These are phyloP conservation scores for Coemansia reversa DNA, from an alignment of 192 early-diverging fungal genomes.

Conservation along the genomic window DNA sequence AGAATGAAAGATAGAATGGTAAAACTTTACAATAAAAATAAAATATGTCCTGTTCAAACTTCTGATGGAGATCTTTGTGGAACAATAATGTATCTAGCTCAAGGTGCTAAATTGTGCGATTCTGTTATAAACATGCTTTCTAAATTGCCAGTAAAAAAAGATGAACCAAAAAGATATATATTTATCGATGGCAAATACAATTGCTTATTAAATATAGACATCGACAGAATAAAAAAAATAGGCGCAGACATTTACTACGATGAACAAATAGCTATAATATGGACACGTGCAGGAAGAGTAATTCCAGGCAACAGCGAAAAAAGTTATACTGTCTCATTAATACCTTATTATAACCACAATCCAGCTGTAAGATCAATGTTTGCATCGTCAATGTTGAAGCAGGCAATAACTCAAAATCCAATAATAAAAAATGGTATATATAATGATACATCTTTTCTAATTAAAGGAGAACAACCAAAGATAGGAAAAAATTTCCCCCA, in stretches of 20 bases:
- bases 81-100: slow-evolving; percentile 16
- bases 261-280: no score
- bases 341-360: slow-evolving; percentile 16
- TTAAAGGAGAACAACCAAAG: slow-evolving; percentile 17
- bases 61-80: slow-evolving; percentile 11
- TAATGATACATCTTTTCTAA: slow-evolving; percentile 16
- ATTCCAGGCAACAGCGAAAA: not conserved
- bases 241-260: no score
- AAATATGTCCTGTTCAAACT: slow-evolving; percentile 19
- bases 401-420: slow-evolving; percentile 19
- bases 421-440: slow-evolving; percentile 17
- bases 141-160: not conserved
- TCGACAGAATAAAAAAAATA: not conserved
- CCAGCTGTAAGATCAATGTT: slow-evolving; percentile 26
- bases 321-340: slow-evolving; percentile 13
- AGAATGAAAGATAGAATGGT: slow-evolving; percentile 14
- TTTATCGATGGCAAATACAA: slow-evolving; percentile 3
- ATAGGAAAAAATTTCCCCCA: slow-evolving; percentile 14
- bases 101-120: not conserved
- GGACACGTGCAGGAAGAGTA: no score
- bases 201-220: not conserved
- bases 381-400: slow-evolving; percentile 20
- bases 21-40: slow-evolving; percentile 13
- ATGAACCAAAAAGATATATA: no score
- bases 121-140: not conserved